Evolutionary conservation across 305 asterid genomes (phyloP), one percentile per base, ranked within the genome.

Genomic region (Fraxinus platypoda): DNA sequence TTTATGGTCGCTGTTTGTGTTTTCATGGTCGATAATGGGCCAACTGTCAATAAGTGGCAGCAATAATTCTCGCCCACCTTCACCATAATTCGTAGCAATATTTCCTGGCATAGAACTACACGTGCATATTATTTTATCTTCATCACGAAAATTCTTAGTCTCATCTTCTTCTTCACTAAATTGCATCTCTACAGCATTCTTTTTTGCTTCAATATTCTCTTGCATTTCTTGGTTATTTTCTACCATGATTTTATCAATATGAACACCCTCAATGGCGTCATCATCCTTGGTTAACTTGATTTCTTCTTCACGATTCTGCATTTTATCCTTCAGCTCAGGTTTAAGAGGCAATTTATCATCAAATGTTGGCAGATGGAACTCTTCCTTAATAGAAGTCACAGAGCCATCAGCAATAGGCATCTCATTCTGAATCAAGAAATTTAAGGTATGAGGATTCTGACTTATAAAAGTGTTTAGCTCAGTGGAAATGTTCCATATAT

Each of bases 271-370:
- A 17, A 76, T 21, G n/a, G 37, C 26, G 21, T 71, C 72, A 74
- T 62, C 85, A 17, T 8, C 54, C 57, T 2, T 8, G 11, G 77
- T 26, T 35, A 57, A 62, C 30, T 75, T 75, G 68, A 57, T 57
- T 57, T 57, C 68, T 71, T 5, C 85, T 4, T 25, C 74, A 73
- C 76, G 25, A 33, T 3, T 43, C 52, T 41, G 54, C 74, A 7
- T 52, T 23, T 43, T 30, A 1, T 57, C 26, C 12, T 54, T 54
- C 28, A 19, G 21, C 35, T 54, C 76, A 31, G 68, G 78, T 34
- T 83, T 85, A 17, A 31, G 25, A 19, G 70, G 84, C 70, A 21
- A 25, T 43, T 76, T 64, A 35, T 73, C 83, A 38, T 86, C 87
- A 73, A 62, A 54, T 57, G 28, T 19, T 6, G 68, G 68, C 19